These are phyloP conservation scores for Camellia oleifera DNA, from an alignment of 179 eudicot species.

Conservation along the genomic window DNA sequence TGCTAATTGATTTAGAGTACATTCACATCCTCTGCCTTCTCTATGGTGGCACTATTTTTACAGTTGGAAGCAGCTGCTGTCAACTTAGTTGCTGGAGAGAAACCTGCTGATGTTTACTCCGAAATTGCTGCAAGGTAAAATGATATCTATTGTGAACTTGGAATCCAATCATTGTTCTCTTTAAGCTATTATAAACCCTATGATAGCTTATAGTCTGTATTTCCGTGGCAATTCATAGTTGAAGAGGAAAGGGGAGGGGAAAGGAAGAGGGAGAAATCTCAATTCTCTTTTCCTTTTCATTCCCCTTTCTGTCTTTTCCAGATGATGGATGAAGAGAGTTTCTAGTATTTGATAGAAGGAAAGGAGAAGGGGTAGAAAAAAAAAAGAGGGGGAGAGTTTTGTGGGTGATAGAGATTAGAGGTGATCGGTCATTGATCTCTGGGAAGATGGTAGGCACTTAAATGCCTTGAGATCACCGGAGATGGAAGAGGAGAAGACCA, in stretches of 20 bases:
- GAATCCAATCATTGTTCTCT: too few relatives aligned
- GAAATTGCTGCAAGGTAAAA: slow-evolving; percentile 79
- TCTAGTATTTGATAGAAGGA: not conserved
- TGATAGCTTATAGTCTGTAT: not conserved
- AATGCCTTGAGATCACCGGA: too few relatives aligned
- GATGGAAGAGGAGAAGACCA: too few relatives aligned
- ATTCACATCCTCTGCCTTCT: not conserved
- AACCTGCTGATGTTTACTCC: slow-evolving; percentile 91
- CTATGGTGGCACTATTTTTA: slow-evolving; percentile 18
- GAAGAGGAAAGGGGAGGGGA: not conserved
- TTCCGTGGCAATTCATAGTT: not conserved
- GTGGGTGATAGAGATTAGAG: too few relatives aligned
- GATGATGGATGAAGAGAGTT: slow-evolving; percentile 3
- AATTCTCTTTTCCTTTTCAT: too few relatives aligned
- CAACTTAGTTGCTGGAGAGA: slow-evolving; percentile 74
- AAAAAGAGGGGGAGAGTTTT: not conserved
- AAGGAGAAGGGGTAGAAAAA: not conserved
- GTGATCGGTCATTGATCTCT: too few relatives aligned
- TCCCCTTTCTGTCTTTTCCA: too few relatives aligned
- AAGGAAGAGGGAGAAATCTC: not conserved
- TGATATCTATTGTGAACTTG: not conserved
- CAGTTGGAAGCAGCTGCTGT: slow-evolving; percentile 93
- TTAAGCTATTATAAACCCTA: not conserved
- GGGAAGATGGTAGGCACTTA: too few relatives aligned
- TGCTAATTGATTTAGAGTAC: not conserved